Conservation (phyloP, 192 early-diverging fungal genomes). For the Radiomyces spectabilis region DNA sequence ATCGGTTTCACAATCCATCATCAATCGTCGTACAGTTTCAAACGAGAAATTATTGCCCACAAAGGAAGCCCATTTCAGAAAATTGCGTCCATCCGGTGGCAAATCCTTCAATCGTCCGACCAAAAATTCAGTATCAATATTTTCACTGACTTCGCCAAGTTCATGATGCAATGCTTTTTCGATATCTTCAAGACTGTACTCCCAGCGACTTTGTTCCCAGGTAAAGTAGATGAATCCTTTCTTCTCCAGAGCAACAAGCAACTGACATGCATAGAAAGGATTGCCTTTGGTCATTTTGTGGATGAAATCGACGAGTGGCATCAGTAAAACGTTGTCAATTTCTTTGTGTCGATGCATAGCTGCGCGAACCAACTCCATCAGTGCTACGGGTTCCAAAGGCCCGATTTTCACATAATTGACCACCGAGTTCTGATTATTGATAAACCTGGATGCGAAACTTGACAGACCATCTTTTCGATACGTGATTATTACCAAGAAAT, state of each 20-base stretch:
- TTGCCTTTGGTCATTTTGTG: constrained; percentile 12
- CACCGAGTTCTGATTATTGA: constrained; percentile 11
- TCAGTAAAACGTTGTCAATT: constrained; percentile 5
- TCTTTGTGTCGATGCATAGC: constrained; percentile 20
- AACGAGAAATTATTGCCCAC: constrained; percentile 25
- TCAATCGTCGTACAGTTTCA: constrained; percentile 15
- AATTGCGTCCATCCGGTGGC: constrained; percentile 16
- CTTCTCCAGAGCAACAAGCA: constrained; percentile 17
- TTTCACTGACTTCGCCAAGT: not conserved
- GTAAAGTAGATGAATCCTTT: constrained; percentile 21
- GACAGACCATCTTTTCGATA: constrained; percentile 5
- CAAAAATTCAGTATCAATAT: constrained; percentile 18
- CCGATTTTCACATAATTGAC: constrained; percentile 15
- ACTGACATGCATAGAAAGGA: constrained; percentile 23
- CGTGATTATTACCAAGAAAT: constrained; percentile 17
- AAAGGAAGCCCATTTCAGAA: constrained; percentile 29
- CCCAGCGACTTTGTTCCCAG: constrained; percentile 22
- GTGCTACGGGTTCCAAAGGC: constrained; percentile 15
- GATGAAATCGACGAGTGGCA: constrained; percentile 23
- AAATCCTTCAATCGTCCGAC: constrained; percentile 15
- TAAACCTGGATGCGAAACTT: not conserved
- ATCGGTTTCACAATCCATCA: constrained; percentile 3
- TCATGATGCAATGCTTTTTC: constrained; percentile 8
- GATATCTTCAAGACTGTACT: constrained; percentile 22
- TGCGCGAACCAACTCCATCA: constrained; percentile 15